Percentiles rank a stretch among this genome's conserved stretches.
phyloP scores from a whole-genome alignment of 495 filamentous ascomycete genomes.

The Penicillium antarcticum region DNA sequence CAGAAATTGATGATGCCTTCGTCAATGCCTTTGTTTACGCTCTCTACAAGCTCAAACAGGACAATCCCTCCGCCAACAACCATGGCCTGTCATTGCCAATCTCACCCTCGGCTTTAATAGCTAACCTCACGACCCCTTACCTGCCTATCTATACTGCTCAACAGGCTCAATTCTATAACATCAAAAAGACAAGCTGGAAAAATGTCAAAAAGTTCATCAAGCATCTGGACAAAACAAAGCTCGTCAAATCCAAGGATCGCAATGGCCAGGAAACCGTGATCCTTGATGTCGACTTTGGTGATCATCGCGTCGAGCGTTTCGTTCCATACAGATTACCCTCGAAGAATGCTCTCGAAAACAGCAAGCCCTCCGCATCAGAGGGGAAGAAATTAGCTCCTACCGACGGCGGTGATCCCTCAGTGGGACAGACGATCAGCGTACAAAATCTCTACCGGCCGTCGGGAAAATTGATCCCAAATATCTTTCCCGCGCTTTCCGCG shows the following conservation, averaged over 20 bases:
- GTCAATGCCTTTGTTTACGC: slow-evolving; percentile 66
- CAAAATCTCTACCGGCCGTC: slow-evolving; percentile 55
- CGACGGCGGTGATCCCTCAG: slow-evolving; percentile 41
- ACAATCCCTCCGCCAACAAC: slow-evolving; percentile 42
- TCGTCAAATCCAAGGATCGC: slow-evolving; percentile 65
- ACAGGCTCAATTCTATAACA: slow-evolving; percentile 57
- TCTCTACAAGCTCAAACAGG: slow-evolving; percentile 53
- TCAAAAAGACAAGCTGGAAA: slow-evolving; percentile 77
- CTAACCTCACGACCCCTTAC: slow-evolving; percentile 64
- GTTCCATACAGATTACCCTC: slow-evolving; percentile 60
- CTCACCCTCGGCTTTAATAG: slow-evolving; percentile 62
- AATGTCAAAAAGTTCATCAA: slow-evolving; percentile 74
- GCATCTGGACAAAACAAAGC: slow-evolving; percentile 58
- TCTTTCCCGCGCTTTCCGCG: slow-evolving; percentile 44
- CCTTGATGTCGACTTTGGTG: slow-evolving; percentile 63
- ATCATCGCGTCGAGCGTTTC: slow-evolving; percentile 53
- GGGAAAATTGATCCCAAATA: slow-evolving; percentile 52
- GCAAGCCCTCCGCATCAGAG: slow-evolving; percentile 28
- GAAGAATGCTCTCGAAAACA: slow-evolving; percentile 32
- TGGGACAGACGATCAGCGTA: slow-evolving; percentile 56
- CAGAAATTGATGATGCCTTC: slow-evolving; percentile 70
- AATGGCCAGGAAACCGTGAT: slow-evolving; percentile 65
- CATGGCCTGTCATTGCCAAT: slow-evolving; percentile 60
- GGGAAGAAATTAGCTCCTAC: slow-evolving; percentile 42
- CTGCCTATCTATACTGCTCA: slow-evolving; percentile 57